Base-by-base conservation (phyloP, 345 rosid species). In the Punica granatum region DNA sequence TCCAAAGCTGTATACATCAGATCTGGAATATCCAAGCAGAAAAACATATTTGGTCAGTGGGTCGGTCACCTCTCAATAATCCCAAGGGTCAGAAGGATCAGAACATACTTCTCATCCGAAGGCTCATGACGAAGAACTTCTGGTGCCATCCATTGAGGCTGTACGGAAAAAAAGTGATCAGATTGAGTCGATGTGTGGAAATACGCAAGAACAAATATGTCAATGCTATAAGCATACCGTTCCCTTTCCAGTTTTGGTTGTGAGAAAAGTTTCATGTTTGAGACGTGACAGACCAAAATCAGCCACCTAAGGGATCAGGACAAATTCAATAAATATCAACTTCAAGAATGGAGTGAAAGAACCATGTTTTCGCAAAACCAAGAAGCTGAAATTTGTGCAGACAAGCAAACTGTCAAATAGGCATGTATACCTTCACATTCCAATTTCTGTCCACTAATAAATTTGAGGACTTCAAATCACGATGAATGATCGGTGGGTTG, bases 61-160 rank as follows among this genome's bases (percentile, higher is more conserved):
- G 18, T 26, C 18, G 26, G 60, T 56, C 18, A 28, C 19, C n/a
- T 3, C 61, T 26, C 30, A 56, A 26, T 19, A 60, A 60, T 21
- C 34, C 12, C 1, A 68, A 67, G 68, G 19, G 12, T 23, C 18
- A 0, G 3, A 42, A 63, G 30, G 41, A 72, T 53, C 21, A 68
- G 59, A 69, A 67, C 80, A 48, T 88, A 94, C 99, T 91, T 94
- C 84, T 91, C 99, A 70, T 94, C 97, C 7, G 97, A 84, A 63
- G 89, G 91, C 75, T 94, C 99, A 74, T 88, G 90, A 8, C 99
- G 96, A 70, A 91, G 96, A 80, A 86, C 92, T 86, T 94, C 99
- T 6, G 97, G 98, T 6, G 98, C 95, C 97, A 93, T 93, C 98
- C 98, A 93, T 76, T 94, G 99, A 78, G 97, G 99, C 99, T 94